Base-by-base conservation (phyloP, 164 flowering plant species). In the Magnolia officinalis region DNA sequence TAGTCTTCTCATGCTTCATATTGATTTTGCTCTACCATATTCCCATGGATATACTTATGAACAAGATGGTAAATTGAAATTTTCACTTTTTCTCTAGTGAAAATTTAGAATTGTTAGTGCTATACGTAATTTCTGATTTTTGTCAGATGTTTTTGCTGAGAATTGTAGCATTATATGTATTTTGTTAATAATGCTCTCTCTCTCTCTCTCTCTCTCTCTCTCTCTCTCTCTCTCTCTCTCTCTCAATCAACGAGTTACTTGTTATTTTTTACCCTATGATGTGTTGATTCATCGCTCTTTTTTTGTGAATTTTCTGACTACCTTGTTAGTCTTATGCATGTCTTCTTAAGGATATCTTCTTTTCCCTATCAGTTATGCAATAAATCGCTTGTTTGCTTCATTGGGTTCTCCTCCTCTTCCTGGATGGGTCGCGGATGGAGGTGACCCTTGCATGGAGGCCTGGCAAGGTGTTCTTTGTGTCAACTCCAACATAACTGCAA, bases 391-490 rank as follows among this genome's bases (percentile, higher is more conserved):
- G 37, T 31, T 31, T 3, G 4, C 37, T 1, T 31, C 37, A 4
- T 1, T 31, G 37, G 37, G 37, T 31, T 31, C 37, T 31, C 37
- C 37, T 31, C 37, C 37, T 31, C 37, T 31, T 31, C 37, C 2
- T 31, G 37, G 37, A 31, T 31, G 37, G 37, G 1, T 31, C 1
- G 37, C 37, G 4, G 4, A 31, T 31, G 37, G 37, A 31, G 37
- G 37, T 31, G 37, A 31, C 37, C 37, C 37, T 31, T 31, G 37
- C 37, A 31, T 31, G 37, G 37, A 31, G 79, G 74, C 77, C 13
- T 93, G 98, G 98, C 95, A 93, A 83, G 98, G 98, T 11, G 87
- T 93, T 55, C 63, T 19, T 68, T 94, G 98, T 75, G 86, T 88
- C 59, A 82, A 29, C 78, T 51, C 95, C 5, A 84, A 84, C 71